Evolutionary conservation across 306 rosid genomes (phyloP), one percentile per base, ranked within the genome.

Genomic region (Pachyrhizus erosus): DNA sequence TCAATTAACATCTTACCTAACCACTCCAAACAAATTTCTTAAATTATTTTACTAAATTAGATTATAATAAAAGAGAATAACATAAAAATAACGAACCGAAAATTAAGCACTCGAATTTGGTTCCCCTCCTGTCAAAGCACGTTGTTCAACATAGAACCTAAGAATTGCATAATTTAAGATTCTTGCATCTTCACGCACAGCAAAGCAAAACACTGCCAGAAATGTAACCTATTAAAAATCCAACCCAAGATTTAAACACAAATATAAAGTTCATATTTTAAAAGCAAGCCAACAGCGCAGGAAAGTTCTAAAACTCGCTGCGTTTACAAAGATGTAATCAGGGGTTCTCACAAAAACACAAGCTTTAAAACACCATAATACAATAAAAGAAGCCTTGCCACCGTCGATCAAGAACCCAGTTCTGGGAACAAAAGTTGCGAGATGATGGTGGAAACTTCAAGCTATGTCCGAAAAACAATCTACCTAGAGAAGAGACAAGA

Each of bases 371-470:
- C 11, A 65, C 13, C 2, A 5, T 1, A 33, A 5, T 1, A 33
- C 1, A n/a, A 31, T 15, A 31, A 7, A 31, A 33, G 45, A 33
- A 57, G 24, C 21, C 14, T 57, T 9, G 45, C 70, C 70, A 65
- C 70, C 70, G 70, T 65, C 70, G 70, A 65, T 65, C 70, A n/a
- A 65, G 70, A 65, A 65, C 70, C 70, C 70, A 65, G 21, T 65
- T 65, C 45, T 65, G 70, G 14, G 70, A 65, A 65, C 43, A 65
- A n/a, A 33, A 65, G 70, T 33, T 33, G 2, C 45, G 70, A 33
- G 70, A 65, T 7, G 70, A 65, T 4, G 70, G 45, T 65, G 70
- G 70, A 31, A 13, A 64, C 70, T 64, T 64, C 43, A 65, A 15
- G 17, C 45, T 31, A 15, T 17, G 70, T 7, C 42, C 24, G 45